Evolutionary conservation across 1,284 basidiomycete species (phyloP).

Genomic region (Marasmius fiardii): DNA sequence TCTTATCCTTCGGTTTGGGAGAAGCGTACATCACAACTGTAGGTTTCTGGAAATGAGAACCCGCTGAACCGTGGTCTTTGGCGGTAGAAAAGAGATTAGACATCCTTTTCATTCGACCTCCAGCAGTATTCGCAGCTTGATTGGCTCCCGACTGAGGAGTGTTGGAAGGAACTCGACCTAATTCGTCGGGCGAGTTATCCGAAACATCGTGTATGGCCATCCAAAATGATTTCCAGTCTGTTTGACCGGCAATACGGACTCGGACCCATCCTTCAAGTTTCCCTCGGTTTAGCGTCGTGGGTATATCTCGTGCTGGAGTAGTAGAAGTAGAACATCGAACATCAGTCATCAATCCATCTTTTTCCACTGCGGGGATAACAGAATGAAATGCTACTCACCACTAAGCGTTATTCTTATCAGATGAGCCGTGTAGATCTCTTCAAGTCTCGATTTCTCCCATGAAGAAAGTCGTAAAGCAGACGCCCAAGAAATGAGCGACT

Average conservation of each 20-base stretch:
- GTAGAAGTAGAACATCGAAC: no score
- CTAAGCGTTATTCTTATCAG: conserved; percentile 74
- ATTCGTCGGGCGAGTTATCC: conserved; percentile 9
- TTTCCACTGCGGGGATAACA: background rate
- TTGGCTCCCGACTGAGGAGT: conserved; percentile 14
- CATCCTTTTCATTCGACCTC: conserved; percentile 57
- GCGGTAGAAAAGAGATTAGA: conserved; percentile 66
- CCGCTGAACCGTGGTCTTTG: conserved; percentile 22
- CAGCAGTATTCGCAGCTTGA: conserved; percentile 9
- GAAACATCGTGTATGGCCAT: conserved; percentile 62
- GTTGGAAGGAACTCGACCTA: conserved; percentile 7
- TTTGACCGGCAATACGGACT: conserved; percentile 89
- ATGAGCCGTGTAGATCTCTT: conserved; percentile 98
- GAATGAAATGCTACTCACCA: conserved; percentile 23
- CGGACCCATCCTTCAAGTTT: conserved; percentile 92
- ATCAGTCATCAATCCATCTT: background rate
- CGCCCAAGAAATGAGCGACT: conserved; percentile 84
- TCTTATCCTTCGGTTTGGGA: conserved; percentile 67
- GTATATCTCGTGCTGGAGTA: conserved; percentile 57
- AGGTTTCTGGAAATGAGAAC: conserved; percentile 36
- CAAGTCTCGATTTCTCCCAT: conserved; percentile 95
- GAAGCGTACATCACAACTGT: conserved; percentile 58
- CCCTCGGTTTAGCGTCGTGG: conserved; percentile 66
- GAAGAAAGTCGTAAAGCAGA: conserved; percentile 87
- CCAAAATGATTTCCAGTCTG: conserved; percentile 95